A percentile compares a stretch with the other conserved stretches of the same genome.
Evolutionary conservation across 495 filamentous ascomycete genomes (phyloP).

Genomic region (Halenospora varia): DNA sequence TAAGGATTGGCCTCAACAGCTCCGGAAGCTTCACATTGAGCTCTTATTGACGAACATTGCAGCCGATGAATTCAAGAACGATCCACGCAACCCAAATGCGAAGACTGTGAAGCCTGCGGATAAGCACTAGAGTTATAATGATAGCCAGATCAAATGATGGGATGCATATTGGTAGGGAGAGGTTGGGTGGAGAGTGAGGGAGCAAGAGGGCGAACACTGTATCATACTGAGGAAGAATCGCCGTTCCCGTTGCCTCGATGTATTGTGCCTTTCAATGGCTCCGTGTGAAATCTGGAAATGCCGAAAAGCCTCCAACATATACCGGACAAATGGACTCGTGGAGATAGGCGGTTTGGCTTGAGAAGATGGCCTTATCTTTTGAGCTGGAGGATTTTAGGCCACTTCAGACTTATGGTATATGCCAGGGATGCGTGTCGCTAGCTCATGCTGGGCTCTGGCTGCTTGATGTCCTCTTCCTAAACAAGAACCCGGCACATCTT

Average conservation of each 20-base stretch:
- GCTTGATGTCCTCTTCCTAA: too few species aligned
- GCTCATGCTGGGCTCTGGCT: too few species aligned
- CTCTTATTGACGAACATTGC: constrained; percentile 26
- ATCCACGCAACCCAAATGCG: constrained; percentile 80
- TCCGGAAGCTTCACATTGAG: background rate
- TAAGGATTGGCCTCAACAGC: constrained; percentile 42
- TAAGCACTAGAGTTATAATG: constrained; percentile 13
- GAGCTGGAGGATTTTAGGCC: too few species aligned
- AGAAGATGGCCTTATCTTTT: too few species aligned
- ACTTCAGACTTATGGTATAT: too few species aligned
- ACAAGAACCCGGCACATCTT: too few species aligned
- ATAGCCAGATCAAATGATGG: background rate
- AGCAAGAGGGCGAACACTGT: background rate
- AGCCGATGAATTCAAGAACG: constrained; percentile 94
- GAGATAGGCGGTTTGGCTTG: too few species aligned
- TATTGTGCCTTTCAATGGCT: too few species aligned
- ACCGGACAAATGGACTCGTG: too few species aligned
- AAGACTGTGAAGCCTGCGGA: constrained; percentile 45
- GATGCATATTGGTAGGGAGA: background rate
- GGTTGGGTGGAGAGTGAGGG: background rate
- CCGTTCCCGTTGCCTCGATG: background rate
- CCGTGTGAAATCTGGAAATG: too few species aligned
- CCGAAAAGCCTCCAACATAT: too few species aligned
- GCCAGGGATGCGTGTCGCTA: too few species aligned
- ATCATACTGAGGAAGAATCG: background rate